These are phyloP conservation scores for Davidsoniella virescens DNA, from an alignment of 2,329 filamentous ascomycete genomes.

Conservation along the genomic window DNA sequence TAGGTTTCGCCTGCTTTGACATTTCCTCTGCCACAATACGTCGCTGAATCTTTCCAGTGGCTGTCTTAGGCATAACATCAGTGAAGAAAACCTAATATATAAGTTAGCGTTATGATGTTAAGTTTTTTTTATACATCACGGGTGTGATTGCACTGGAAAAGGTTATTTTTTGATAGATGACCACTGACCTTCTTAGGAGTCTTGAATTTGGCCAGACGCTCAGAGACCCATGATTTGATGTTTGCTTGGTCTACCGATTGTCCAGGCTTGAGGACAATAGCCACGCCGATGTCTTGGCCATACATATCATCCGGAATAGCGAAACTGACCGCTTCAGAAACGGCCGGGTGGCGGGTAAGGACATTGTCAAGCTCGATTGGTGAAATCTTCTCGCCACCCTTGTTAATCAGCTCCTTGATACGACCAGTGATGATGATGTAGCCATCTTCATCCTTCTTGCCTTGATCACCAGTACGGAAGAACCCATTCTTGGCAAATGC, in stretches of 20 bases:
- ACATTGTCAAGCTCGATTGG: slow-evolving; percentile 80
- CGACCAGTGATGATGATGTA: slow-evolving; percentile 79
- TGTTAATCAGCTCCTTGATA: slow-evolving; percentile 87
- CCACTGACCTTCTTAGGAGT: slow-evolving; percentile 55
- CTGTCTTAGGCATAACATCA: slow-evolving; percentile 74
- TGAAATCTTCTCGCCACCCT: slow-evolving; percentile 78
- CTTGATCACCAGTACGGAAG: slow-evolving; percentile 80
- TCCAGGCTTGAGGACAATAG: slow-evolving; percentile 55
- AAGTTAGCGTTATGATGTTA: background rate
- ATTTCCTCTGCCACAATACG: slow-evolving; percentile 76
- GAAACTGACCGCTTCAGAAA: slow-evolving; percentile 69
- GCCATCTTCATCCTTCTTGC: slow-evolving; percentile 61
- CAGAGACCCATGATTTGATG: slow-evolving; percentile 50
- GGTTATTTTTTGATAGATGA: background rate
- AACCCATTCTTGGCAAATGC: slow-evolving; percentile 62
- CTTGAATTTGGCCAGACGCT: slow-evolving; percentile 68
- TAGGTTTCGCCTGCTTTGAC: slow-evolving; percentile 52
- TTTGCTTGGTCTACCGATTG: slow-evolving; percentile 39
- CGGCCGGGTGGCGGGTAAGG: slow-evolving; percentile 53
- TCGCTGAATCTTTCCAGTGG: slow-evolving; percentile 79
- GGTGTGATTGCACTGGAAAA: background rate
- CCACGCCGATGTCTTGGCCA: slow-evolving; percentile 66
- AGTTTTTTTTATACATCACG: background rate
- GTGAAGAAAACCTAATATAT: slow-evolving; percentile 55
- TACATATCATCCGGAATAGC: slow-evolving; percentile 70